These are phyloP conservation scores for Diplodia seriata DNA, from an alignment of 2,329 filamentous ascomycete species.

Conservation along the genomic window DNA sequence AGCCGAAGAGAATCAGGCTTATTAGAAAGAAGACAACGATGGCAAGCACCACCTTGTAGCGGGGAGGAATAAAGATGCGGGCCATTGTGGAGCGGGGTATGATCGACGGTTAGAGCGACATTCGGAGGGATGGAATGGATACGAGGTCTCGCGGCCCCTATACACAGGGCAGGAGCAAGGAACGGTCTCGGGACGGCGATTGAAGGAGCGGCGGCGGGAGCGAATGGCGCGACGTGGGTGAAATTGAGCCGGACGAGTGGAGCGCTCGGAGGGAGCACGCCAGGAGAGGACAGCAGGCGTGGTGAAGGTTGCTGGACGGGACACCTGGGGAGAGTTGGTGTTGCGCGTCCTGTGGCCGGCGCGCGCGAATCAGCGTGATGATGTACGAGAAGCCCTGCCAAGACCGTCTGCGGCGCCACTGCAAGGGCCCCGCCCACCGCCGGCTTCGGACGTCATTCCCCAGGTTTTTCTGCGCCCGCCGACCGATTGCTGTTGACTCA, in stretches of 20 bases:
- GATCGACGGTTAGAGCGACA: slow-evolving; percentile 22
- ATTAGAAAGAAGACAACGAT: slow-evolving; percentile 44
- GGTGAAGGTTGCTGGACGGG: background rate
- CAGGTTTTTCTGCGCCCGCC: slow-evolving; percentile 27
- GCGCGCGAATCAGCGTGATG: slow-evolving; percentile 26
- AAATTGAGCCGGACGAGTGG: background rate
- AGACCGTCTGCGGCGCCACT: slow-evolving; percentile 9
- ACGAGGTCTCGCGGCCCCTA: slow-evolving; percentile 22
- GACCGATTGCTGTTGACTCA: slow-evolving; percentile 22
- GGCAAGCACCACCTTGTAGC: slow-evolving; percentile 55
- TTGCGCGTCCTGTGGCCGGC: slow-evolving; percentile 17
- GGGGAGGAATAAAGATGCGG: slow-evolving; percentile 34
- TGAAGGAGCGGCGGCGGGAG: slow-evolving; percentile 11
- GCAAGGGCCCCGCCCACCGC: slow-evolving; percentile 23
- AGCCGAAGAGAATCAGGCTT: slow-evolving; percentile 49
- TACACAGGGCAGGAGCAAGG: slow-evolving; percentile 16
- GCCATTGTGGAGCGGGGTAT: slow-evolving; percentile 21
- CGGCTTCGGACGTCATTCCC: slow-evolving; percentile 32
- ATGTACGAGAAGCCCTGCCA: slow-evolving; percentile 7
- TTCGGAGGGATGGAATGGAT: slow-evolving; percentile 18
- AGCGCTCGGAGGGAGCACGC: slow-evolving; percentile 3
- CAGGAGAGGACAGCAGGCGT: background rate
- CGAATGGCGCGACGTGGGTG: background rate
- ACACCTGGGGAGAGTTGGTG: slow-evolving; percentile 18
- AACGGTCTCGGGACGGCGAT: slow-evolving; percentile 10